Conservation (phyloP, 208 protist genomes). For the Acanthamoeba triangularis region DNA sequence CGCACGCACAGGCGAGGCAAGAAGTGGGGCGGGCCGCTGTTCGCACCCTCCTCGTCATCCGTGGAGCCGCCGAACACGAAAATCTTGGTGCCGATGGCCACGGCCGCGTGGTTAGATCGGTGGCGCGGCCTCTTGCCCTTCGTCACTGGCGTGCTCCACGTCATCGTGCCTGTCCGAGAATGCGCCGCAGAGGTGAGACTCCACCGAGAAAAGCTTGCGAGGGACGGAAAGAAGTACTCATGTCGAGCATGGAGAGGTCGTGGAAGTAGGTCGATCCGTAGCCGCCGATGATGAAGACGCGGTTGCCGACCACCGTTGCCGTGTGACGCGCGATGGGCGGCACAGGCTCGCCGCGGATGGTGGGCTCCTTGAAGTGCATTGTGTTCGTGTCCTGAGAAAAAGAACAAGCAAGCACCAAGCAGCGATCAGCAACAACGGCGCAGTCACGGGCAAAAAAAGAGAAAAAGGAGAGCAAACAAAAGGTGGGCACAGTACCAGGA, state of each 20-base stretch:
- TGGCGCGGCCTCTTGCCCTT: constrained; percentile 75
- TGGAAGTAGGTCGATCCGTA: constrained; percentile 64
- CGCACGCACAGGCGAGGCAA: too few relatives aligned
- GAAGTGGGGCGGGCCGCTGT: not conserved
- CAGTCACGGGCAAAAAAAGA: not conserved
- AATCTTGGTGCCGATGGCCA: constrained; percentile 78
- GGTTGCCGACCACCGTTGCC: constrained; percentile 43
- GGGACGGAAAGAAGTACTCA: not conserved
- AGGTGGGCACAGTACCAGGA: not conserved
- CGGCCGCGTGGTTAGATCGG: constrained; percentile 79
- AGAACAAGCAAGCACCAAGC: not conserved
- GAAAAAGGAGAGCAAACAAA: not conserved
- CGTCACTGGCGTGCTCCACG: constrained; percentile 56
- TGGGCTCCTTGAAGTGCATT: constrained; percentile 24
- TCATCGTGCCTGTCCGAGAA: not conserved
- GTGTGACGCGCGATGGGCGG: constrained; percentile 62
- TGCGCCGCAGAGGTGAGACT: too few relatives aligned
- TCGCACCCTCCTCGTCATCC: constrained; percentile 39
- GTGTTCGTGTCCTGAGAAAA: not conserved
- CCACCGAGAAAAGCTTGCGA: not conserved
- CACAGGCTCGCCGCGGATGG: not conserved
- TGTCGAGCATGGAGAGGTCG: constrained; percentile 59
- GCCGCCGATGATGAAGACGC: constrained; percentile 67
- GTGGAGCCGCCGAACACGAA: constrained; percentile 84
- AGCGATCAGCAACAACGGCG: not conserved